Base-by-base conservation (phyloP, 2,329 filamentous ascomycete species). In the Ramichloridium luteum region DNA sequence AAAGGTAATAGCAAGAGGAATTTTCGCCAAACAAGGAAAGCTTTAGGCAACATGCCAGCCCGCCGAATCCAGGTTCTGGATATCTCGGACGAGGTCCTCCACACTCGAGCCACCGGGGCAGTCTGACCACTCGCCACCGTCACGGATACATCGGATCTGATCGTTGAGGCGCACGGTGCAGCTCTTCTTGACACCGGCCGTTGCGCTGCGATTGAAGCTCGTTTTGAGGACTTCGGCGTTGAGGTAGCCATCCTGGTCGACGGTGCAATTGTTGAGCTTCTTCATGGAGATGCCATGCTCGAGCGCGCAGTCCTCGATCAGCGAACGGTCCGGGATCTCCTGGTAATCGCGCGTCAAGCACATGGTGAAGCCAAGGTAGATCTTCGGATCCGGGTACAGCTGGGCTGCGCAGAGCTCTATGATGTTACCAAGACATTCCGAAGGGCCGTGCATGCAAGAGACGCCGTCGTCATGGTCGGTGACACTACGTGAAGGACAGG, bases 391-490 rank as follows among this genome's bases (percentile, higher is more conserved):
- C 16, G 82, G 80, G 51, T 90, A 90, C 17, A 90, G 68, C 41
- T 79, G 67, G 37, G 77, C 77, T 18, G 86, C 86, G 60, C 90
- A 98, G 30, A 98, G 78, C 55, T 93, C 80, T 57, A 98, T 67
- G 54, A 93, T 93, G 60, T 98, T 85, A 39, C 90, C 90, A 49
- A 96, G 73, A 56, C 82, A 98, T 61, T 98, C 90, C 25, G 68
- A 69, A 4, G 85, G 80, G 5, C 90, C 90, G 55, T 98, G 90
- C 61, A 68, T 88, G 64, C 90, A 98, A 18, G 74, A 66, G 37
- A 96, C 77, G 33, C 84, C 86, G 47, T 86, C 82, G 47, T 90
- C 79, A 40, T 77, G 67, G 30, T 80, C 76, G 27, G 65, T 60
- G 60, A 77, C 47, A 58, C 80, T 69, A 16, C 8, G 16, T 11